These are phyloP conservation scores for Elaphomyces granulatus DNA, from an alignment of 495 filamentous ascomycete genomes.

Conservation along the genomic window DNA sequence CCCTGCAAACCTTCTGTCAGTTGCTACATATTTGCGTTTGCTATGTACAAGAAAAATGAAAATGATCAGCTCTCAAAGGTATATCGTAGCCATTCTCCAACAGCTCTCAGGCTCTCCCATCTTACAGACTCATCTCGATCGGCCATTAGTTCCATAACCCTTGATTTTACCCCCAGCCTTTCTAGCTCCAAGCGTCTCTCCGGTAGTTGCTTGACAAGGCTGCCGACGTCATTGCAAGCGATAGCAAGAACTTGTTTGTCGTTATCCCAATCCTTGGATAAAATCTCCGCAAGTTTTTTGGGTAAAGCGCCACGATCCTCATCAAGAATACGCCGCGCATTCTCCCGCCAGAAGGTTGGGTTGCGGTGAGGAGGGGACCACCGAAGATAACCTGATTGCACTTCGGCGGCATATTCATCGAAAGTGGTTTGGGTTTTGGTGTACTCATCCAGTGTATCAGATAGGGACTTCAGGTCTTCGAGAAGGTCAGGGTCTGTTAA, in stretches of 20 bases:
- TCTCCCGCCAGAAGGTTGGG: conserved; percentile 83
- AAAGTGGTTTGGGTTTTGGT: conserved; percentile 95
- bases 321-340: conserved; percentile 85
- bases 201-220: conserved; percentile 77
- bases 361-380: conserved; percentile 95
- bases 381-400: conserved; percentile 75
- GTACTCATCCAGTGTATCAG: conserved; percentile 76
- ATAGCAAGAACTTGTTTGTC: conserved; percentile 95
- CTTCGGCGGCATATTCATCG: conserved; percentile 84
- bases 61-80: conserved; percentile 47
- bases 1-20: too few species aligned
- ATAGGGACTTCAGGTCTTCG: conserved; percentile 66
- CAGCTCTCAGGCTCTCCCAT: conserved; percentile 88
- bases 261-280: conserved; percentile 71
- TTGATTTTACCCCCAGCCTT: conserved; percentile 75
- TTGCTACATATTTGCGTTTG: too few species aligned
- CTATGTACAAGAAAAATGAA: too few species aligned
- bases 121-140: conserved; percentile 79
- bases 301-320: conserved; percentile 63
- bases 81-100: conserved; percentile 89
- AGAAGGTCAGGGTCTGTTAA: conserved; percentile 78
- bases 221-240: conserved; percentile 87
- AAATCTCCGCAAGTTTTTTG: conserved; percentile 73
- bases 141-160: conserved; percentile 93
- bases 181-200: conserved; percentile 73